Evolutionary conservation across 805 yeast species (phyloP).

Genomic region (Wickerhamomyces queroliae): DNA sequence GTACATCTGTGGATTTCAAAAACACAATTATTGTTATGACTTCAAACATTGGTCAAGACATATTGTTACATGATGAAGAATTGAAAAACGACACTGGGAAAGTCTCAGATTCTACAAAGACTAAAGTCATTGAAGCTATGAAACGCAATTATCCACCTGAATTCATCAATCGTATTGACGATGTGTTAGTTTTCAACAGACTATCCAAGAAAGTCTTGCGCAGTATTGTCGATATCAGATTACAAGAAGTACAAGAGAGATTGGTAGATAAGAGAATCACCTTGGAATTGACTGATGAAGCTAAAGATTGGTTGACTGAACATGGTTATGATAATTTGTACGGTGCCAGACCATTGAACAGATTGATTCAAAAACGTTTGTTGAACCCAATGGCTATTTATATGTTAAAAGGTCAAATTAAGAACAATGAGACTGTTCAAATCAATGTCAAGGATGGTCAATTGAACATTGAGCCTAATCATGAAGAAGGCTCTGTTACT

Average conservation of each 20-base stretch:
- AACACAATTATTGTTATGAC: conserved; percentile 96
- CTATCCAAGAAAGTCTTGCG: conserved; percentile 70
- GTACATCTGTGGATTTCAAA: conserved; percentile 88
- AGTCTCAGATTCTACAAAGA: conserved; percentile 48
- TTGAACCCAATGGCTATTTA: conserved; percentile 83
- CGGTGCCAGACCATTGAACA: conserved; percentile 95
- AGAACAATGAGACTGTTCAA: conserved; percentile 46
- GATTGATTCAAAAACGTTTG: conserved; percentile 78
- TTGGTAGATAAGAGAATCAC: conserved; percentile 72
- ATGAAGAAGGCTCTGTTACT: conserved; percentile 26
- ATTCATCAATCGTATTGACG: conserved; percentile 91
- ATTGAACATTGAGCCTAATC: conserved; percentile 42
- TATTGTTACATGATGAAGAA: conserved; percentile 59
- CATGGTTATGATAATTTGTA: conserved; percentile 88
- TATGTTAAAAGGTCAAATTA: conserved; percentile 75
- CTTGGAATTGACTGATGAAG: conserved; percentile 49
- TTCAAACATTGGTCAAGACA: conserved; percentile 92
- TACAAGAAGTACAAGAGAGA: conserved; percentile 76
- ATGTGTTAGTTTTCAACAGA: conserved; percentile 88
- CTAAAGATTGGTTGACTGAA: conserved; percentile 73
- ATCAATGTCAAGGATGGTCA: conserved; percentile 41
- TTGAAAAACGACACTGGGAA: conserved; percentile 47
- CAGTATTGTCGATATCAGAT: conserved; percentile 79
- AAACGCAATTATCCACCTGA: conserved; percentile 84
- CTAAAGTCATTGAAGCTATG: conserved; percentile 61